Base-by-base conservation (phyloP, 805 yeast species). In the Teunomyces pallodes region DNA sequence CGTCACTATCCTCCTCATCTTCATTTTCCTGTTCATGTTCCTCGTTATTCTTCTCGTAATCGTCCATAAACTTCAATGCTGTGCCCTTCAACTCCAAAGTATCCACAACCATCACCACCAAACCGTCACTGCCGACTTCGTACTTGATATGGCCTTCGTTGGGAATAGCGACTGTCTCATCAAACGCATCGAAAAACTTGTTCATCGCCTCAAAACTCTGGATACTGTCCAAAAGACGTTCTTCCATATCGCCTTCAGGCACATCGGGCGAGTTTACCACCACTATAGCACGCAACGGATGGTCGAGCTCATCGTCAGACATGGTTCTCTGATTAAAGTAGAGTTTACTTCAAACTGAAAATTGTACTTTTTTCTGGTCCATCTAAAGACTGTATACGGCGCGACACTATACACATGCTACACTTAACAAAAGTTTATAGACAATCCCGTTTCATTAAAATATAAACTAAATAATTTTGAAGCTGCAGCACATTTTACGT, bases 101-200 rank as follows among this genome's bases (percentile, higher is more conserved):
- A 50, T 76, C 79, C 30, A 78, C 83, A n/a, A 81, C 69, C 27
- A 81, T 71, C 47, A 81, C 80, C 47, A 81, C 80, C 46, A 81
- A 62, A 3, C 85, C 85, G 56, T 81, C 85, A 44, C 82, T 77
- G 3, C 84, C 84, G 2, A 80, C 83, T 51, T 81, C 84, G 54
- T 81, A 81, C 57, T 80, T 79, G 53, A 81, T 72, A 50, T 74
- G 71, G 4, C 74, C 77, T 51, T 79, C 81, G 53, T 81, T 80
- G 3, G 84, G 84, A 36, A 74, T 67, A 7, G 84, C 82, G 12
- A 81, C 68, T 20, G 61, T 60, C 35, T 67, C 75, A 57, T 81
- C 85, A 54, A 81, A 81, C 33, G 59, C 57, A 54, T 81, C 83
- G 53, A 81, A 80, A 52, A 80, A 79, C 29, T 57, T 62, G 56